Base-by-base conservation (phyloP, 495 filamentous ascomycete genomes). In the Aspergillus sclerotioniger region DNA sequence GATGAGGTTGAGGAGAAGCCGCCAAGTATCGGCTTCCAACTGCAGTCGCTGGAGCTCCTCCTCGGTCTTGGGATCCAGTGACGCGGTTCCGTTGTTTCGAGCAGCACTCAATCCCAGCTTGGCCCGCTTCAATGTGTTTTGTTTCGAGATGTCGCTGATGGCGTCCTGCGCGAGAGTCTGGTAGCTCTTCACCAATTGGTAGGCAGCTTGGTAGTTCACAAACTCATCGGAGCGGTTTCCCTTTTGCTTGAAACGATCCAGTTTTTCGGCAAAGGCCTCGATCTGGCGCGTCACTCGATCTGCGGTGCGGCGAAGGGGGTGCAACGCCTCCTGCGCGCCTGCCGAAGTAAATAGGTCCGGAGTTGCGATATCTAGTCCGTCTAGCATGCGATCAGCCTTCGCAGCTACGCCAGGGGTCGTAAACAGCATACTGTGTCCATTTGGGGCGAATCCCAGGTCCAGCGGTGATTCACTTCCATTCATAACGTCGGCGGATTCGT, bases 21-120 rank as follows among this genome's bases (percentile, higher is more conserved):
- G 86, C 94, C 94, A 98, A 16, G 90, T 94, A 62, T 94, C 90
- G 53, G 87, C 84, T 69, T 92, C 90, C 46, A 85, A 61, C 65
- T 90, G 80, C 80, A 87, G 83, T 50, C 81, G 73, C 49, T 78
- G 73, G 31, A 88, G 63, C 46, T 92, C 88, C 48, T 86, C 79
- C 39, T 84, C 76, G 47, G 70, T 61, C 41, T 71, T 70, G 10
- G 60, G 28, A 32, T 75, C 72, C 9, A 62, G 53, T 60, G 64
- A 64, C 56, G 64, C 31, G 67, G 62, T 62, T 67, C 72, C 60
- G 73, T 74, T 48, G 63, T 25, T 56, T 56, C 65, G 67, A 62
- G 56, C 62, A 63, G 62, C 28, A 57, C 58, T 53, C 62, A 66
- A 62, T 54, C 67, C 66, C 43, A 62, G 20, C 55, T 71, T 76